phyloP scores from a whole-genome alignment of 805 yeast genomes.

The Kurtzmaniella cleridarum region DNA sequence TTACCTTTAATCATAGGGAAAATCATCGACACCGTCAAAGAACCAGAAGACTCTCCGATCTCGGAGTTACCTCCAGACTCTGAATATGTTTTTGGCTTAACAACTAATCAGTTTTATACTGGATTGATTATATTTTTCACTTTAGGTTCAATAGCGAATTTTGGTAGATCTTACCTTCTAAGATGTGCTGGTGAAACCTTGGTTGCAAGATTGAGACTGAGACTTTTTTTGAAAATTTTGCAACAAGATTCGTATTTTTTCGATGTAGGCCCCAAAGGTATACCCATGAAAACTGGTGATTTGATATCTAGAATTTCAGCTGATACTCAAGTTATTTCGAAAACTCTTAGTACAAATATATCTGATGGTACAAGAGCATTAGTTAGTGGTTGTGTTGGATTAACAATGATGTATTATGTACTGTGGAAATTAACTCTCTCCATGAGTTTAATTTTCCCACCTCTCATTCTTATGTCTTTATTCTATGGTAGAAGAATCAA shows the following conservation, averaged over 20 bases:
- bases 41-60: conserved; percentile 13
- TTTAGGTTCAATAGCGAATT: conserved; percentile 73
- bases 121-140: conserved; percentile 59
- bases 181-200: conserved; percentile 81
- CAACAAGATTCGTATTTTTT: conserved; percentile 86
- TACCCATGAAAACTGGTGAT: conserved; percentile 74
- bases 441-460: conserved; percentile 79
- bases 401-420: conserved; percentile 87
- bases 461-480: conserved; percentile 71
- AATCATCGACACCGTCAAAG: conserved; percentile 66
- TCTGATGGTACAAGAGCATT: conserved; percentile 88
- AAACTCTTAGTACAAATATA: conserved; percentile 80
- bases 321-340: conserved; percentile 84
- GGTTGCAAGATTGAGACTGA: conserved; percentile 76
- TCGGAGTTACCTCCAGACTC: conserved; percentile 3
- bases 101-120: conserved; percentile 57
- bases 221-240: conserved; percentile 69
- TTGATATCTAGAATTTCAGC: conserved; percentile 77
- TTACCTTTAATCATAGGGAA: conserved; percentile 84
- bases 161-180: conserved; percentile 71
- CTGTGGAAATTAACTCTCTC: conserved; percentile 77
- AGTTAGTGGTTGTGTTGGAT: conserved; percentile 79
- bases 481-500: conserved; percentile 80
- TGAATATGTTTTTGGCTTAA: conserved; percentile 44
- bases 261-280: conserved; percentile 59